These are phyloP conservation scores for Zygotorulaspora chibaensis DNA, from an alignment of 805 yeast genomes.

Conservation along the genomic window DNA sequence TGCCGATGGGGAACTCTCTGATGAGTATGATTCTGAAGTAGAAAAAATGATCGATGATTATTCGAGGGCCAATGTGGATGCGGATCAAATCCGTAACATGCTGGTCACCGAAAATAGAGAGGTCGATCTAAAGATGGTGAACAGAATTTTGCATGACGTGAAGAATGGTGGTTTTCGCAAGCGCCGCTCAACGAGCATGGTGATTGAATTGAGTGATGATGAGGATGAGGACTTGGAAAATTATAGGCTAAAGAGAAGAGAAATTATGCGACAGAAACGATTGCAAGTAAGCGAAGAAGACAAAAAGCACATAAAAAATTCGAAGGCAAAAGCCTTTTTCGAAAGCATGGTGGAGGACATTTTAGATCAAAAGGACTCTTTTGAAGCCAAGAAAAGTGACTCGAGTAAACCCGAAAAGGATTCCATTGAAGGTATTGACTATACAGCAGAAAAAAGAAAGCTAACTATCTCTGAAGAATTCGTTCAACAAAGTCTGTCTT, in stretches of 20 bases:
- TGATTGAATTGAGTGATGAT: slow-evolving; percentile 67
- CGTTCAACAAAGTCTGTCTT: slow-evolving; percentile 54
- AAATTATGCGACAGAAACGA: slow-evolving; percentile 46
- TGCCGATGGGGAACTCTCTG: slow-evolving; percentile 48
- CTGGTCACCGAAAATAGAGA: slow-evolving; percentile 57
- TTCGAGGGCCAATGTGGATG: slow-evolving; percentile 51
- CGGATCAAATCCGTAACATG: slow-evolving; percentile 53
- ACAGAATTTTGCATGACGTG: slow-evolving; percentile 64
- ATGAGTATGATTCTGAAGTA: slow-evolving; percentile 65
- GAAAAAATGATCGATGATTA: slow-evolving; percentile 75
- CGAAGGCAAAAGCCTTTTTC: slow-evolving; percentile 63
- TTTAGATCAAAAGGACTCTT: slow-evolving; percentile 31
- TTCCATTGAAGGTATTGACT: slow-evolving; percentile 26
- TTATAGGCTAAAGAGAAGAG: slow-evolving; percentile 42
- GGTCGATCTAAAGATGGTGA: slow-evolving; percentile 59
- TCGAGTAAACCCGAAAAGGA: slow-evolving; percentile 24
- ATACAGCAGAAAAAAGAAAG: slow-evolving; percentile 35
- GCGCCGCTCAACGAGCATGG: slow-evolving; percentile 49
- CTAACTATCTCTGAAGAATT: slow-evolving; percentile 48
- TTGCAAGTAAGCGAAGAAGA: slow-evolving; percentile 42
- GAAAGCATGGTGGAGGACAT: slow-evolving; percentile 54
- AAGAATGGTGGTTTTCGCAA: slow-evolving; percentile 68
- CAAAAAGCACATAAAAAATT: slow-evolving; percentile 44
- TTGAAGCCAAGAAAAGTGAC: slow-evolving; percentile 15
- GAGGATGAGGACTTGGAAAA: slow-evolving; percentile 52